These are phyloP conservation scores for Rutidosis leptorrhynchoides DNA, from an alignment of 129 eudicot genomes.

Conservation along the genomic window DNA sequence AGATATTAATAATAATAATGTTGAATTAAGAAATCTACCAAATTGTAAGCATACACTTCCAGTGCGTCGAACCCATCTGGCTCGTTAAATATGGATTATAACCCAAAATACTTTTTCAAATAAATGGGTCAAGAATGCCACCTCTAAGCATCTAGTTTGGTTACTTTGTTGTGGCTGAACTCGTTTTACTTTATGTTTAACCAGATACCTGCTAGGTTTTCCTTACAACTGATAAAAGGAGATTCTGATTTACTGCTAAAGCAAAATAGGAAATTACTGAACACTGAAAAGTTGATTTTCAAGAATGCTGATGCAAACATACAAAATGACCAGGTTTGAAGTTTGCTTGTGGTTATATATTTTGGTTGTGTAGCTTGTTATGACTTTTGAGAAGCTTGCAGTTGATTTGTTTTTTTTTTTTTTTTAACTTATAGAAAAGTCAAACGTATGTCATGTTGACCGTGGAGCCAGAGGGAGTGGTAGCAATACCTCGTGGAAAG, in stretches of 20 bases:
- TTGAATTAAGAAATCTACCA: background rate
- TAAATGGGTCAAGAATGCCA: background rate
- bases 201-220: conserved; percentile 85
- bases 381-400: conserved; percentile 13
- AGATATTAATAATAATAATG: background rate
- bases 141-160: background rate
- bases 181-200: background rate
- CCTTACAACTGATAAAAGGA: conserved; percentile 53
- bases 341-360: conserved; percentile 27
- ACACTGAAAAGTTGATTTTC: conserved; percentile 85
- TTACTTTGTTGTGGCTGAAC: background rate
- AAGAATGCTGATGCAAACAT: conserved; percentile 39
- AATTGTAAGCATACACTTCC: background rate
- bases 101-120: background rate
- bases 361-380: background rate
- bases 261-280: conserved; percentile 65
- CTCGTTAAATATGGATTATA: background rate
- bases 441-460: conserved; percentile 48
- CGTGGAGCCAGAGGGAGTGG: conserved; percentile 86
- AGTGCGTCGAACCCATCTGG: background rate
- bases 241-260: conserved; percentile 36
- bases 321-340: conserved; percentile 51
- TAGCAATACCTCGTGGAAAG: conserved; percentile 59
- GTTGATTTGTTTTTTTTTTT: conserved; percentile 9
- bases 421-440: conserved; percentile 53